Evolutionary conservation across 352 stramenopile genomes (phyloP), one percentile per base, ranked within the genome.

Genomic region (Blastocystis sp.): DNA sequence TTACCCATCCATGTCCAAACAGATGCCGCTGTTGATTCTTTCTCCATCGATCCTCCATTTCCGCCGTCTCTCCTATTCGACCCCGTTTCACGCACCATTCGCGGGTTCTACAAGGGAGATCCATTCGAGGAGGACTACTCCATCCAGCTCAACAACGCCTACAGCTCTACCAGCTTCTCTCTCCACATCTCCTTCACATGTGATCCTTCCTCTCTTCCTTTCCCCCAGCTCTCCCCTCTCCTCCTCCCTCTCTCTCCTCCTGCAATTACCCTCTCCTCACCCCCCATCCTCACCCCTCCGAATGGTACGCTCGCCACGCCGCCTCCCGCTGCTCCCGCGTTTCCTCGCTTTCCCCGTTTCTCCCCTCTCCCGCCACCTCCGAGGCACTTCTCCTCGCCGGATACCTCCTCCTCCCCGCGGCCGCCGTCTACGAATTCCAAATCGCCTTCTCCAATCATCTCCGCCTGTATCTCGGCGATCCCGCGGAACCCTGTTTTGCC

Each of bases 1-100:
- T 27, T 59, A n/a, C 67, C 67, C 38, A 78, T 78, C 36, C 44
- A 56, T 61, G 34, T 78, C n/a, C 29, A 40, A 0, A 59, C 67
- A 63, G 46, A 78, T 59, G 38, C 42, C 3, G 46, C 56, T 21
- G 29, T 78, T 34, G 34, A 57, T 44, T 27, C 18, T 40, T 9
- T 78, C 21, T 38, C 42, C 18, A 36, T 61, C 29, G 4, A 1
- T 57, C 67, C 67, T 14, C n/a, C 42, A 34, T 57, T 78, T 32
- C 46, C 46, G 16, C 27, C 9, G 18, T 32, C 36, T n/a, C 14
- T 78, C 16, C 2, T 24, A 4, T 44, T 56, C 49, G 67, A 78
- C 57, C 21, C 36, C 38, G 14, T 38, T 32, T 57, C 67, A 24
- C 38, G 67, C 3, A 36, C 36, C 14, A 56, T 78, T 29, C n/a